Conservation (phyloP, 1,284 basidiomycete genomes). For the Naganishia cerealis region DNA sequence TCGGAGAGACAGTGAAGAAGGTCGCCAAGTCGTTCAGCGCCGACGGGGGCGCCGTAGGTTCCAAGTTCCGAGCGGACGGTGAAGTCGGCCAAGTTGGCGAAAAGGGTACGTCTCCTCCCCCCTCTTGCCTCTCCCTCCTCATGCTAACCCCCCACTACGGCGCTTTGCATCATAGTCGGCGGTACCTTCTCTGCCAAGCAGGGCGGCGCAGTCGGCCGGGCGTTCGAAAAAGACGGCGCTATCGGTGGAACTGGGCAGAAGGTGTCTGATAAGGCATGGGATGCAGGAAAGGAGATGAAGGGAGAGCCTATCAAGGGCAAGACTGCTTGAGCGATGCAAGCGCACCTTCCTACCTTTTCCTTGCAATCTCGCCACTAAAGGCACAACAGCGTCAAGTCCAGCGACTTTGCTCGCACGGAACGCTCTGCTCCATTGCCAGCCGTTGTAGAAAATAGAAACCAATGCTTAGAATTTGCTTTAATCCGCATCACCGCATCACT, state of each 20-base stretch:
- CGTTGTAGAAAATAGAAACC: too few species aligned
- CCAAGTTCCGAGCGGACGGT: constrained; percentile 32
- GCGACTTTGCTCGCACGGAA: too few species aligned
- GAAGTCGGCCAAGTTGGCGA: constrained; percentile 30
- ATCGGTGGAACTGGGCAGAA: constrained; percentile 31
- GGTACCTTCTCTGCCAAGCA: constrained; percentile 33
- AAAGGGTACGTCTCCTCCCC: constrained; percentile 13
- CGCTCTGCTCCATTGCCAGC: too few species aligned
- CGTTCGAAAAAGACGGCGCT: constrained; percentile 30
- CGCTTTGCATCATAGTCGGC: constrained; percentile 6
- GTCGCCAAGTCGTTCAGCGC: constrained; percentile 31
- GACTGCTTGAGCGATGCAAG: neutral
- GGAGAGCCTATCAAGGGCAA: constrained; percentile 28
- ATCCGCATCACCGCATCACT: too few species aligned
- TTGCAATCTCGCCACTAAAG: too few species aligned
- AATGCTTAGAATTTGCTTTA: too few species aligned
- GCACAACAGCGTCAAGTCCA: too few species aligned
- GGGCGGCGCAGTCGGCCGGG: constrained; percentile 27
- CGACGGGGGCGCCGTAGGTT: constrained; percentile 29
- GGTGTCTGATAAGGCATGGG: constrained; percentile 30
- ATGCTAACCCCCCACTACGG: neutral
- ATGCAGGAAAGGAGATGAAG: constrained; percentile 32
- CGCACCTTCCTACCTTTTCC: too few species aligned
- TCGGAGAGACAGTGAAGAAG: constrained; percentile 34
- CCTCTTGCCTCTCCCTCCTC: neutral